phyloP scores from a whole-genome alignment of 2,329 filamentous ascomycete species.

The Trichothecium roseum region DNA sequence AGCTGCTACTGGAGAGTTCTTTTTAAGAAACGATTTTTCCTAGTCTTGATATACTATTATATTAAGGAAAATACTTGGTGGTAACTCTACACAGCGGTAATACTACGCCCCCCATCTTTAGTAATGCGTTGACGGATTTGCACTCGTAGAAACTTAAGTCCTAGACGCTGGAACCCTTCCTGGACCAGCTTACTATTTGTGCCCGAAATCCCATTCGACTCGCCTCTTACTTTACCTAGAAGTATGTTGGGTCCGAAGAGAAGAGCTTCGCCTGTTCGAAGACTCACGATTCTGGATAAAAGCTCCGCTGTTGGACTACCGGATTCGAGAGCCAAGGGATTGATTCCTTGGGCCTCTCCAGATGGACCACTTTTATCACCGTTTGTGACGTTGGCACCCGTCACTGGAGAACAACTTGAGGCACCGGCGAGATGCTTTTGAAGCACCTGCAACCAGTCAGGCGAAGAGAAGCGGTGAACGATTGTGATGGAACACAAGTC shows the following conservation, averaged over 20 bases:
- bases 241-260: conserved; percentile 34
- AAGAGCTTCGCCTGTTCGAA: conserved; percentile 33
- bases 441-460: conserved; percentile 45
- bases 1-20: too few relatives aligned
- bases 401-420: too few relatives aligned
- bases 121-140: conserved; percentile 30
- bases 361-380: too few relatives aligned
- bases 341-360: too few relatives aligned
- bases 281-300: conserved; percentile 29
- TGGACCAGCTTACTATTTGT: too few relatives aligned
- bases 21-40: too few relatives aligned
- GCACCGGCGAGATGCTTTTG: conserved; percentile 32
- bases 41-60: too few relatives aligned
- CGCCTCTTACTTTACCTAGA: conserved; percentile 13
- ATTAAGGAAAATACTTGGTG: too few relatives aligned
- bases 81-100: too few relatives aligned
- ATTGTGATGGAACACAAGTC: conserved; percentile 64
- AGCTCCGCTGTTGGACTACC: conserved; percentile 14
- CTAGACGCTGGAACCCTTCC: too few relatives aligned
- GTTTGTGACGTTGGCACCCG: too few relatives aligned
- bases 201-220: too few relatives aligned
- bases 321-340: not conserved
- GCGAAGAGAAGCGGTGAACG: conserved; percentile 63
- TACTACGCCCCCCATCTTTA: conserved; percentile 30
- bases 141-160: conserved; percentile 27